A percentile compares a stretch with the other conserved stretches of the same genome.
Conservation (phyloP, 169 alveolate genomes). For the Plasmodium coatneyi region DNA sequence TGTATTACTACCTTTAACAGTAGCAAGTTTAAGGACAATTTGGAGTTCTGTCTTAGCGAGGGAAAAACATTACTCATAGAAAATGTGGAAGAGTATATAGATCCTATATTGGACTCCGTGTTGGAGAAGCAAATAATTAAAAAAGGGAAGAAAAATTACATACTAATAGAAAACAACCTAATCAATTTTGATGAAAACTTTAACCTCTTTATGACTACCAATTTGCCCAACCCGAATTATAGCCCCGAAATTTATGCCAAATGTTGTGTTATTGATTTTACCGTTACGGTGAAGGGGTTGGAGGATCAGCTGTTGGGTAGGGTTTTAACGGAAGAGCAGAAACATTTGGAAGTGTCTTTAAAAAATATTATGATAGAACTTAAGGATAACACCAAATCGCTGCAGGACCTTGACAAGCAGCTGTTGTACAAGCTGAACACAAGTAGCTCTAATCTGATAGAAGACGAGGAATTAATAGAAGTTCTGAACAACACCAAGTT, state of each 20-base stretch:
- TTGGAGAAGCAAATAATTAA: slow-evolving; percentile 93
- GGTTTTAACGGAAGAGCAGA: slow-evolving; percentile 95
- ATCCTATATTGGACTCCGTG: slow-evolving; percentile 96
- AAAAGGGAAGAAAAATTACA: slow-evolving; percentile 90
- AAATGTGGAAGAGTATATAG: slow-evolving; percentile 95
- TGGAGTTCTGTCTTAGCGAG: slow-evolving; percentile 93
- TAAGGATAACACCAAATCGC: slow-evolving; percentile 93
- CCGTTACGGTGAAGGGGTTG: slow-evolving; percentile 95
- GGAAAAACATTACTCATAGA: slow-evolving; percentile 94
- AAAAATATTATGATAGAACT: slow-evolving; percentile 92
- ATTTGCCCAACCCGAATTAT: slow-evolving; percentile 96
- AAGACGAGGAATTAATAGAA: slow-evolving; percentile 95
- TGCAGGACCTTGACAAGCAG: slow-evolving; percentile 92
- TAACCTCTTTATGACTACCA: slow-evolving; percentile 95
- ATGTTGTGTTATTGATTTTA: slow-evolving; percentile 96
- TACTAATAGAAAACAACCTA: slow-evolving; percentile 92
- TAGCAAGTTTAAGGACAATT: slow-evolving; percentile 92
- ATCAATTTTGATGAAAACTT: slow-evolving; percentile 94
- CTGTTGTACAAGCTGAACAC: slow-evolving; percentile 94
- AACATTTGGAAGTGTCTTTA: slow-evolving; percentile 93
- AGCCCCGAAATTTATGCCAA: slow-evolving; percentile 97
- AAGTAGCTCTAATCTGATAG: slow-evolving; percentile 94
- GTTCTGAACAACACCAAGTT: slow-evolving; percentile 93
- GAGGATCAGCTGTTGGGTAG: slow-evolving; percentile 97
- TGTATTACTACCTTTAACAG: slow-evolving; percentile 89